phyloP scores from a whole-genome alignment of 345 rosid species.

The Microthlaspi erraticum region DNA sequence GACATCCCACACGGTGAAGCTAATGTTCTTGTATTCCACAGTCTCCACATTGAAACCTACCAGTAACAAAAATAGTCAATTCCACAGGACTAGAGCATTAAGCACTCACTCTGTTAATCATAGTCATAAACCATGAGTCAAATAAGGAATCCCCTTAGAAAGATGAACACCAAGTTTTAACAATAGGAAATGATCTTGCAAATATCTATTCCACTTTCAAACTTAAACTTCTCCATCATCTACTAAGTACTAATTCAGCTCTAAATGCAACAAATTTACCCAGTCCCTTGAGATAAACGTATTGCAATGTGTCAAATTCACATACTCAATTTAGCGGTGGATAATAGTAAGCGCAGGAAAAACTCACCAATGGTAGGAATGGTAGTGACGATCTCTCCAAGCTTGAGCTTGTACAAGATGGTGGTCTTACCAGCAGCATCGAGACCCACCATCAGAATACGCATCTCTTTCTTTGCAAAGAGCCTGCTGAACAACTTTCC shows the following conservation, averaged over 20 bases:
- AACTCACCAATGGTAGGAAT: conserved; percentile 75
- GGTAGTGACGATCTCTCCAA: conserved; percentile 76
- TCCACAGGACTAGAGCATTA: background rate
- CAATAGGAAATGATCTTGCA: background rate
- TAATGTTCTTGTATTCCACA: conserved; percentile 79
- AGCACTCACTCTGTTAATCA: conserved; percentile 2
- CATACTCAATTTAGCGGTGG: background rate
- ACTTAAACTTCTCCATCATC: background rate
- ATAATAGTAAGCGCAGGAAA: background rate
- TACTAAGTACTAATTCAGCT: background rate
- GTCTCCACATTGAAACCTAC: conserved; percentile 80
- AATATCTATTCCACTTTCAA: background rate
- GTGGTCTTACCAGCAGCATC: conserved; percentile 69
- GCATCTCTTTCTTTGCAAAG: conserved; percentile 58
- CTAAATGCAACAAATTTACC: background rate
- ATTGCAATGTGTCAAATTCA: background rate
- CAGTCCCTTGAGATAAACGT: background rate
- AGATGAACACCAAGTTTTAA: background rate
- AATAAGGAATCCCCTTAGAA: background rate
- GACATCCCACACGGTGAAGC: conserved; percentile 83
- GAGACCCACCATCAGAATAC: conserved; percentile 50
- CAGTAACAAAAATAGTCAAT: conserved; percentile 1
- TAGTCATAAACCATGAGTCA: background rate
- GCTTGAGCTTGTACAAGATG: conserved; percentile 71
- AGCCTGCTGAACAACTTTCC: conserved; percentile 68